phyloP scores from a whole-genome alignment of 2,329 filamentous ascomycete species.

The Nemania sp. region DNA sequence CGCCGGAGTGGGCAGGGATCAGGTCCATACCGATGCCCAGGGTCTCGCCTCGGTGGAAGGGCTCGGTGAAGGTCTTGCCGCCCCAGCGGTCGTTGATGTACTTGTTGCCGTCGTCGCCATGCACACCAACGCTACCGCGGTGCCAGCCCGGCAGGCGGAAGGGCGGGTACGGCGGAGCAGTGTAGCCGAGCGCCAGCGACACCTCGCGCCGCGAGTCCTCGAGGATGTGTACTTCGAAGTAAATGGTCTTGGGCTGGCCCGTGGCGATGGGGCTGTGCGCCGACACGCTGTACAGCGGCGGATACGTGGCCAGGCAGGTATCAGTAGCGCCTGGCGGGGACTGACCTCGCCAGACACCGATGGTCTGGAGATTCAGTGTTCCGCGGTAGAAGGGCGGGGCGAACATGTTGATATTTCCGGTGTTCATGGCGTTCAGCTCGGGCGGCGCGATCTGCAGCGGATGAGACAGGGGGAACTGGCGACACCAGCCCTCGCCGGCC shows the following conservation, averaged over 20 bases:
- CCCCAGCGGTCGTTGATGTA: slow-evolving; percentile 78
- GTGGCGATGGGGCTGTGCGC: slow-evolving; percentile 59
- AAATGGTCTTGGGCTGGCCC: slow-evolving; percentile 56
- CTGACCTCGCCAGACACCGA: slow-evolving; percentile 56
- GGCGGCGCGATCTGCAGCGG: slow-evolving; percentile 55
- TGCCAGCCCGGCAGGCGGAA: slow-evolving; percentile 85
- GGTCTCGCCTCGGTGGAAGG: slow-evolving; percentile 67
- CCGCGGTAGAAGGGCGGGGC: slow-evolving; percentile 54
- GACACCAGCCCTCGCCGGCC: slow-evolving; percentile 68
- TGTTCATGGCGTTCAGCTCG: slow-evolving; percentile 51
- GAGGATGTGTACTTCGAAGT: slow-evolving; percentile 70
- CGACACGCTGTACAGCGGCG: slow-evolving; percentile 67
- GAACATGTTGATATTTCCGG: slow-evolving; percentile 58
- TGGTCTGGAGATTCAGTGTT: slow-evolving; percentile 47
- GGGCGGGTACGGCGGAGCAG: slow-evolving; percentile 73
- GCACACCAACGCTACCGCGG: slow-evolving; percentile 72
- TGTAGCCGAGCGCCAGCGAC: slow-evolving; percentile 68
- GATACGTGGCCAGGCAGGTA: slow-evolving; percentile 65
- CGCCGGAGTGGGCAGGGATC: slow-evolving; percentile 40
- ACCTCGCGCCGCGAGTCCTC: slow-evolving; percentile 45
- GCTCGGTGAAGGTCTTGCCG: slow-evolving; percentile 66
- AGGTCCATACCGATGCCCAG: slow-evolving; percentile 75
- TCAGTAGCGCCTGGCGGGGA: slow-evolving; percentile 56
- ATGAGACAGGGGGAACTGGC: slow-evolving; percentile 58
- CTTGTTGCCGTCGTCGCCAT: slow-evolving; percentile 76